Evolutionary conservation across 352 stramenopile species (phyloP).

Genomic region (Phytopythium helicoides): DNA sequence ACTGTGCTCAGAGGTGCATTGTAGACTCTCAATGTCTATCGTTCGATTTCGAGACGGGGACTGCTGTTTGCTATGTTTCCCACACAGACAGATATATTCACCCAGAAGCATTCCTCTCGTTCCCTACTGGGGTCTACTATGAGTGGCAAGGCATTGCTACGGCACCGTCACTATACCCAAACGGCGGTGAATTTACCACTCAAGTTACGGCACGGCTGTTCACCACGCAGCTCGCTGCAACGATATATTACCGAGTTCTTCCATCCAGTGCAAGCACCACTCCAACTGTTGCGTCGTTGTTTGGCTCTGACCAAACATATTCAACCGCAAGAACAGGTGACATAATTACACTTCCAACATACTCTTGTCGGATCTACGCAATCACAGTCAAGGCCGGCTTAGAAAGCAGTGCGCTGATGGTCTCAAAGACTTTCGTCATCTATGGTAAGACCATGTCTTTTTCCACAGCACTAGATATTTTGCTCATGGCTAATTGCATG

Average conservation of each 20-base stretch:
- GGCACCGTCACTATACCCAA: slow-evolving; percentile 50
- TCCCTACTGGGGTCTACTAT: slow-evolving; percentile 69
- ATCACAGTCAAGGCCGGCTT: slow-evolving; percentile 66
- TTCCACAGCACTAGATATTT: background rate
- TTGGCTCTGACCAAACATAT: slow-evolving; percentile 21
- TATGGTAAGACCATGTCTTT: slow-evolving; percentile 35
- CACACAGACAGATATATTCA: slow-evolving; percentile 66
- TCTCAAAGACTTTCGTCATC: slow-evolving; percentile 55
- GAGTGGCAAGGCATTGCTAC: slow-evolving; percentile 66
- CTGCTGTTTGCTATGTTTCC: slow-evolving; percentile 65
- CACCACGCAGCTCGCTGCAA: slow-evolving; percentile 43
- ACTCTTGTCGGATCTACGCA: slow-evolving; percentile 59
- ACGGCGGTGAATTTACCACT: slow-evolving; percentile 52
- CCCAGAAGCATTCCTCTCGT: slow-evolving; percentile 62
- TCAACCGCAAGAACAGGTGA: slow-evolving; percentile 33
- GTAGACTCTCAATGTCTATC: slow-evolving; percentile 56
- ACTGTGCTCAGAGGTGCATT: slow-evolving; percentile 47
- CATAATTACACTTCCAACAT: slow-evolving; percentile 47
- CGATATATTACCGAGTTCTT: slow-evolving; percentile 62
- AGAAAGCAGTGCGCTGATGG: slow-evolving; percentile 38
- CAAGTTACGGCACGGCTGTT: slow-evolving; percentile 55
- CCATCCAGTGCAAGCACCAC: slow-evolving; percentile 14
- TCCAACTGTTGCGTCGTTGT: slow-evolving; percentile 17
- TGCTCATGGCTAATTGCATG: background rate
- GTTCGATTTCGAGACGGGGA: slow-evolving; percentile 67